Evolutionary conservation across 2,329 filamentous ascomycete genomes (phyloP).

Genomic region (Microsporum ferrugineum): DNA sequence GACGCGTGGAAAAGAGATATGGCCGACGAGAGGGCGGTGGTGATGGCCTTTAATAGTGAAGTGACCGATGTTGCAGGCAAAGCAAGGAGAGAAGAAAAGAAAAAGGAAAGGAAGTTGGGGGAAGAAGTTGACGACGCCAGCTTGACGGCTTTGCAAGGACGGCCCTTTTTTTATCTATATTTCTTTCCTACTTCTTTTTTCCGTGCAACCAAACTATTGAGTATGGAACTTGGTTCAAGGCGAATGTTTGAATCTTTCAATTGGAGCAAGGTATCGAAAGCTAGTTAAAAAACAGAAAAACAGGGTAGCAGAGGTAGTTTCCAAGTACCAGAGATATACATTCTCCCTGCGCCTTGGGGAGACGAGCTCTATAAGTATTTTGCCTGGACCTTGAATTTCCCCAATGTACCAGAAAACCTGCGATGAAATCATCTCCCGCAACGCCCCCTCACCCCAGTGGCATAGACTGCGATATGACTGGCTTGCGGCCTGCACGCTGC

Average conservation of each 20-base stretch:
- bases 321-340: slow-evolving; percentile 1
- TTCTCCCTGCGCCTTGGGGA: background rate
- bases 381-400: background rate
- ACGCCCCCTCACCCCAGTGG: background rate
- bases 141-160: background rate
- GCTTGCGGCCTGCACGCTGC: background rate
- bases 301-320: background rate
- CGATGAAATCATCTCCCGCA: slow-evolving; percentile 3
- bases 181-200: background rate
- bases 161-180: background rate
- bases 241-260: background rate
- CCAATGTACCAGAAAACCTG: background rate
- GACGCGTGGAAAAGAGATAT: slow-evolving; percentile 2
- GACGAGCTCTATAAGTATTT: background rate
- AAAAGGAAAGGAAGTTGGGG: background rate
- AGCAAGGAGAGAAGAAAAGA: slow-evolving; percentile 4
- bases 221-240: background rate
- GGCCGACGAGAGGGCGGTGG: background rate
- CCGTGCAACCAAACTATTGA: background rate
- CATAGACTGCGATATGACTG: background rate
- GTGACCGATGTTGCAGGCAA: background rate
- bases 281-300: background rate
- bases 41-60: background rate
- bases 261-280: background rate
- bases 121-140: background rate